Conservation (phyloP, 2,329 filamentous ascomycete species). For the Elsinoe batatas region DNA sequence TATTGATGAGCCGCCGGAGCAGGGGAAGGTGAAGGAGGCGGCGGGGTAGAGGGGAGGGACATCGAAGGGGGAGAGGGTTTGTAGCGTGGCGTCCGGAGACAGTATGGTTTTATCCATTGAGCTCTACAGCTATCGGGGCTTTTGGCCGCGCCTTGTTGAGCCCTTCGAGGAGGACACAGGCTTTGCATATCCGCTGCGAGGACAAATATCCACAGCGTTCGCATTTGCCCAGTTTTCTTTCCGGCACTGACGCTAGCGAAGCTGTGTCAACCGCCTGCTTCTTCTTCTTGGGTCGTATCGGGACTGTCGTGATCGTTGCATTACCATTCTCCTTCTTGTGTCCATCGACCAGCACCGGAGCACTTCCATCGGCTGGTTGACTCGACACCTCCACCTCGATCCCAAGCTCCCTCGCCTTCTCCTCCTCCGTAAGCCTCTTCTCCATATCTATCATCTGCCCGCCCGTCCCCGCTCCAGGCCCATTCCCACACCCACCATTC, state of each 20-base stretch:
- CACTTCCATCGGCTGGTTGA: constrained; percentile 7
- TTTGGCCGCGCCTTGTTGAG: constrained; percentile 63
- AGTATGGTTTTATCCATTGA: constrained; percentile 4
- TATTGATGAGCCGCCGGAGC: constrained; percentile 78
- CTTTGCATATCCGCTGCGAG: constrained; percentile 87
- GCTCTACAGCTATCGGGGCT: constrained; percentile 28
- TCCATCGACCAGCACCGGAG: constrained; percentile 19
- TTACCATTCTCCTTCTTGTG: neutral
- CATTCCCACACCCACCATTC: constrained; percentile 64
- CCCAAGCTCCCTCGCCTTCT: constrained; percentile 42
- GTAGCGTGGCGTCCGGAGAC: constrained; percentile 9
- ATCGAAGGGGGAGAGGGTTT: neutral
- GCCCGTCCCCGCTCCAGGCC: constrained; percentile 55
- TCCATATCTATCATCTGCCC: constrained; percentile 80
- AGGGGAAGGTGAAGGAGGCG: constrained; percentile 71
- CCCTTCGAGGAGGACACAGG: constrained; percentile 79
- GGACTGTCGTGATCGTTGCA: constrained; percentile 15
- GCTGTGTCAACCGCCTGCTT: constrained; percentile 14
- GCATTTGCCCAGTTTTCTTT: constrained; percentile 67
- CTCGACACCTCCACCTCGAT: constrained; percentile 55
- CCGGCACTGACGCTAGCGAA: neutral
- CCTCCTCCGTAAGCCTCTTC: constrained; percentile 55
- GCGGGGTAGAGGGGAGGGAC: constrained; percentile 29
- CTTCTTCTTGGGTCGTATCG: constrained; percentile 27
- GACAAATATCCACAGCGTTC: constrained; percentile 89